Conservation (phyloP, 164 flowering plant genomes). For the Akebia trifoliata region DNA sequence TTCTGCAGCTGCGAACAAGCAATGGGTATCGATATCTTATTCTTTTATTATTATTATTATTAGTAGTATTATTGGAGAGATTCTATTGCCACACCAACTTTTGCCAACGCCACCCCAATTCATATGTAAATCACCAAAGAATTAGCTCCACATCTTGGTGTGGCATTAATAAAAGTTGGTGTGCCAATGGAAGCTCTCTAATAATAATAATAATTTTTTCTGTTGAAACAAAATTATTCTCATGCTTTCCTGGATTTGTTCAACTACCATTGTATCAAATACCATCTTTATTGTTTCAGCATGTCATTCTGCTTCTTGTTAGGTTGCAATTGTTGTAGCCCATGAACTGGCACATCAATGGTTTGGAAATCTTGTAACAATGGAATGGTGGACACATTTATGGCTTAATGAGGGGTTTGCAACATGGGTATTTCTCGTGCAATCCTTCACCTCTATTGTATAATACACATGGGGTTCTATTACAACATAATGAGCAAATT, state of each 20-base stretch:
- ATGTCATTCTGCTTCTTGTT: slow-evolving; percentile 14
- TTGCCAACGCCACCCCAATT: too few relatives aligned
- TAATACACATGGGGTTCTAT: neutral
- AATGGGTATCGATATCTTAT: slow-evolving; percentile 73
- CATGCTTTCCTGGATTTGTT: neutral
- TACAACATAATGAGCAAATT: neutral
- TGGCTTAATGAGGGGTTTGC: slow-evolving; percentile 99
- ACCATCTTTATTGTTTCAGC: neutral
- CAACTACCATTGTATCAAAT: neutral
- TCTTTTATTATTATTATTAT: too few relatives aligned
- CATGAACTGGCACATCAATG: slow-evolving; percentile 99
- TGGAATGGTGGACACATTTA: slow-evolving; percentile 99
- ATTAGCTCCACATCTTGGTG: too few relatives aligned
- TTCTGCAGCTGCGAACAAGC: slow-evolving; percentile 91
- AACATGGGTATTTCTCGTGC: slow-evolving; percentile 68
- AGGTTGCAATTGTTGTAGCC: slow-evolving; percentile 92
- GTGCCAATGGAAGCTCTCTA: too few relatives aligned
- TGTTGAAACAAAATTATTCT: too few relatives aligned
- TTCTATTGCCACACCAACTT: too few relatives aligned
- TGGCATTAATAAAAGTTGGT: too few relatives aligned
- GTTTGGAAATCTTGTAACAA: slow-evolving; percentile 99
- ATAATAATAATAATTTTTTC: too few relatives aligned
- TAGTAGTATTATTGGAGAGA: too few relatives aligned
- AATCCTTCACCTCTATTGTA: neutral
- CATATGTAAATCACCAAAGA: too few relatives aligned